Percentiles rank a stretch among this genome's conserved stretches.
Evolutionary conservation across 768 basidiomycete genomes (phyloP).

Genomic region (Lyophyllum semitale): DNA sequence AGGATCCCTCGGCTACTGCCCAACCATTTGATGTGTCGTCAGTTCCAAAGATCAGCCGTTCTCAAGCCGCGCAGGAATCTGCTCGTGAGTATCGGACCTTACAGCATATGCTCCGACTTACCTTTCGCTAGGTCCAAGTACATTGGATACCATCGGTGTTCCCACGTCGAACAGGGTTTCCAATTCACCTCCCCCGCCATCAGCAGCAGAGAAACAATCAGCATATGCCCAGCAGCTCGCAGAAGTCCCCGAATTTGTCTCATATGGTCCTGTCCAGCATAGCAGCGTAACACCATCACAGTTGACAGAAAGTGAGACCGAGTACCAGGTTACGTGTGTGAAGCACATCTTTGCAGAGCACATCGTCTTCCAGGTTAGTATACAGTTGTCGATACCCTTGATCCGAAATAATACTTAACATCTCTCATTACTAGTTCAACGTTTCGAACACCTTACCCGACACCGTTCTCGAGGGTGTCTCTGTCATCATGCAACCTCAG

Average conservation of each 20-base stretch:
- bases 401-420: neutral
- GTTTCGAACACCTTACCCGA: constrained; percentile 96
- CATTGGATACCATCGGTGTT: constrained; percentile 81
- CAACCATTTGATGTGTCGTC: constrained; percentile 81
- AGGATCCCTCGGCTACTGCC: constrained; percentile 69
- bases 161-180: constrained; percentile 61
- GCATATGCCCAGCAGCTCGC: constrained; percentile 84
- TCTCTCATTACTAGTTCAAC: constrained; percentile 69
- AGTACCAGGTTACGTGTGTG: constrained; percentile 95
- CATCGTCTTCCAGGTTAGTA: constrained; percentile 90
- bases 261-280: constrained; percentile 85
- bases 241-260: constrained; percentile 82
- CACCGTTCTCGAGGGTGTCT: constrained; percentile 91
- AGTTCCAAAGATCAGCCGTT: constrained; percentile 93
- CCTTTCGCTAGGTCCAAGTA: constrained; percentile 68
- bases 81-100: constrained; percentile 58
- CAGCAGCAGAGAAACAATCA: constrained; percentile 87
- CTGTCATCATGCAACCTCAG: constrained; percentile 88
- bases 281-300: constrained; percentile 79
- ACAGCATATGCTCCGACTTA: constrained; percentile 4
- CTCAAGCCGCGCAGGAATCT: constrained; percentile 86
- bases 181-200: constrained; percentile 69
- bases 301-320: constrained; percentile 95
- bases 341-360: constrained; percentile 97
- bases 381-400: neutral